phyloP scores from a whole-genome alignment of 2,329 filamentous ascomycete species.

The Pseudocercospora musae region DNA sequence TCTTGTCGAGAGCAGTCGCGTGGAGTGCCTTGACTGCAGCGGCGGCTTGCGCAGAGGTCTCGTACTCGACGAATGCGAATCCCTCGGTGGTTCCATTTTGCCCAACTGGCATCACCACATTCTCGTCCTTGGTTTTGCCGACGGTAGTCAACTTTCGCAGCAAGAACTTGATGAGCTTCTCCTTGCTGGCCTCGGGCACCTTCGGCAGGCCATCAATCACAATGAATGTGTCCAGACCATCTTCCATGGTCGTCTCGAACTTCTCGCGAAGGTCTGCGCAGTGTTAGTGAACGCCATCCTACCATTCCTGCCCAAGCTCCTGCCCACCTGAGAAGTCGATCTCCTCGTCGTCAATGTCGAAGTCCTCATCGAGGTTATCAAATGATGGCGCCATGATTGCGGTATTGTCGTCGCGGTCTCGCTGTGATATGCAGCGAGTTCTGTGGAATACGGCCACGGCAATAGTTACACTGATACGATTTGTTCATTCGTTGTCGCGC shows the following conservation, averaged over 20 bases:
- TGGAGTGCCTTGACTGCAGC: slow-evolving; percentile 88
- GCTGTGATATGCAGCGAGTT: not conserved
- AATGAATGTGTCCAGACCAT: slow-evolving; percentile 93
- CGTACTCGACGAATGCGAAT: slow-evolving; percentile 96
- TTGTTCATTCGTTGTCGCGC: not conserved
- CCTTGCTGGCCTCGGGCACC: slow-evolving; percentile 85
- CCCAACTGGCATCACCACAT: slow-evolving; percentile 89
- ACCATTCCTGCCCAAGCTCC: not conserved
- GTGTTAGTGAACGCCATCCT: slow-evolving; percentile 5
- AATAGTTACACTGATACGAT: not conserved
- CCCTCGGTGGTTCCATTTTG: slow-evolving; percentile 81
- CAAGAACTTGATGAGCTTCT: slow-evolving; percentile 94
- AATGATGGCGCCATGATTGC: slow-evolving; percentile 86
- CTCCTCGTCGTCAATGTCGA: slow-evolving; percentile 88
- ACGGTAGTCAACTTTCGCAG: slow-evolving; percentile 86
- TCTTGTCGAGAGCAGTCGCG: slow-evolving; percentile 87
- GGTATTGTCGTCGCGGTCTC: slow-evolving; percentile 10
- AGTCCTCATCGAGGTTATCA: slow-evolving; percentile 73
- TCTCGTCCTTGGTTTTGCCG: slow-evolving; percentile 80
- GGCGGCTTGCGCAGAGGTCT: slow-evolving; percentile 81
- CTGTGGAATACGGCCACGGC: not conserved
- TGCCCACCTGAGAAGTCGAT: slow-evolving; percentile 72
- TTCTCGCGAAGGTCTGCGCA: slow-evolving; percentile 76
- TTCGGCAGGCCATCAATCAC: slow-evolving; percentile 91
- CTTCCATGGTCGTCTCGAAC: slow-evolving; percentile 92